phyloP scores from a whole-genome alignment of 345 rosid species.

The Camelina neglecta region DNA sequence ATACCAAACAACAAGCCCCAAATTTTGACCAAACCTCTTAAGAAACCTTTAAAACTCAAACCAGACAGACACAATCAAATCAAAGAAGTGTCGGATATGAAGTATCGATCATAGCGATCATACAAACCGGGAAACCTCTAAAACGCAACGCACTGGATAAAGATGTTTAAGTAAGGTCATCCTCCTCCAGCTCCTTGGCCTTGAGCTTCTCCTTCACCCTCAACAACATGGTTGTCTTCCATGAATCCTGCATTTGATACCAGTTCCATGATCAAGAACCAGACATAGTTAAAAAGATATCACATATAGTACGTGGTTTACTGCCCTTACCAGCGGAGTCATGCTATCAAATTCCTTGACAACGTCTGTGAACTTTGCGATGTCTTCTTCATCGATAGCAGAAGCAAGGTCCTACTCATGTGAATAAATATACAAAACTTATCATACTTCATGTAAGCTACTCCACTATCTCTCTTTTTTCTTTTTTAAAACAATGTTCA shows the following conservation, averaged over 20 bases:
- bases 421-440: neutral
- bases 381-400: slow-evolving; percentile 94
- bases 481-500: neutral
- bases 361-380: slow-evolving; percentile 82
- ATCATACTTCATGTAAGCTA: slow-evolving; percentile 15
- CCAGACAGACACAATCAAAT: slow-evolving; percentile 35
- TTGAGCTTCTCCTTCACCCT: slow-evolving; percentile 98
- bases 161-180: slow-evolving; percentile 80
- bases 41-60: slow-evolving; percentile 30
- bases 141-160: slow-evolving; percentile 22
- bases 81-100: slow-evolving; percentile 28
- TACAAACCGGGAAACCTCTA: slow-evolving; percentile 17
- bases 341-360: slow-evolving; percentile 98
- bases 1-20: slow-evolving; percentile 37
- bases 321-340: slow-evolving; percentile 81
- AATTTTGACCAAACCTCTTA: slow-evolving; percentile 32
- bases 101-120: slow-evolving; percentile 32
- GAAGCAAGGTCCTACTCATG: slow-evolving; percentile 71
- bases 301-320: neutral
- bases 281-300: neutral
- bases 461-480: neutral
- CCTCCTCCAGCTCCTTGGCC: slow-evolving; percentile 94
- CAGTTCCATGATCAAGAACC: slow-evolving; percentile 21
- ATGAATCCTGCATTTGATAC: slow-evolving; percentile 65
- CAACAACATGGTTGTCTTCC: slow-evolving; percentile 95